A percentile compares a stretch with the other conserved stretches of the same genome.
Evolutionary conservation across 768 basidiomycete genomes (phyloP).

Genomic region (Collybia nuda): DNA sequence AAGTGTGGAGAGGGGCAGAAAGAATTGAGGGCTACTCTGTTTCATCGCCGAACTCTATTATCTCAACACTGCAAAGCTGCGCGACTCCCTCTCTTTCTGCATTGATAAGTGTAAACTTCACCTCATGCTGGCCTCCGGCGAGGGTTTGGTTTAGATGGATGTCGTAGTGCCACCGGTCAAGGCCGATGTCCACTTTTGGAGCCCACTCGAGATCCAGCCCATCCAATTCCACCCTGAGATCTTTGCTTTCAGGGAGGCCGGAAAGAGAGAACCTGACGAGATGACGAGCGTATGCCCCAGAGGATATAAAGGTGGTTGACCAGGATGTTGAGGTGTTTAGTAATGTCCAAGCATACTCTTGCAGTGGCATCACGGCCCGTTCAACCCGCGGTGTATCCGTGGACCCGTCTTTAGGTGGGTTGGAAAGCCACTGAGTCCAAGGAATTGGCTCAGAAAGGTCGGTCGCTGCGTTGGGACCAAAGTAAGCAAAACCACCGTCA

Average conservation of each 20-base stretch:
- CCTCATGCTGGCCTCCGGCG: conserved; percentile 50
- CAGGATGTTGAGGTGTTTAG: conserved; percentile 62
- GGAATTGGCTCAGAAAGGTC: conserved; percentile 43
- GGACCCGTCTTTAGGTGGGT: conserved; percentile 15
- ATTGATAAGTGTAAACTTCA: conserved; percentile 58
- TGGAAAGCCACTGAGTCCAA: conserved; percentile 74
- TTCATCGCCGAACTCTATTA: conserved; percentile 68
- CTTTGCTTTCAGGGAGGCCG: conserved; percentile 54
- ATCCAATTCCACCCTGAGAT: conserved; percentile 62
- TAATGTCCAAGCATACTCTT: conserved; percentile 74
- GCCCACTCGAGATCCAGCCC: conserved; percentile 59
- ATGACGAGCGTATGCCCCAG: conserved; percentile 61
- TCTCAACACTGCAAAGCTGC: conserved; percentile 76
- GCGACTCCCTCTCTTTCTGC: conserved; percentile 48
- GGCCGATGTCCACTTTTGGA: conserved; percentile 52
- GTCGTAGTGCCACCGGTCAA: conserved; percentile 80
- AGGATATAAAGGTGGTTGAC: conserved; percentile 60
- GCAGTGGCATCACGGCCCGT: conserved; percentile 73
- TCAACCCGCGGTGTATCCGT: conserved; percentile 42
- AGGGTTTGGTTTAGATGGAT: conserved; percentile 42
- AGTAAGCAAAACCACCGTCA: conserved; percentile 76
- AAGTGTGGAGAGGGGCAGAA: not conserved
- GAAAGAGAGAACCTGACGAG: conserved; percentile 73
- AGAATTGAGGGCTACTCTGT: conserved; percentile 42
- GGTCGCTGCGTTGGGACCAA: conserved; percentile 62